These are phyloP conservation scores for Talaromyces sp. DNA, from an alignment of 2,329 filamentous ascomycete genomes.

Conservation along the genomic window DNA sequence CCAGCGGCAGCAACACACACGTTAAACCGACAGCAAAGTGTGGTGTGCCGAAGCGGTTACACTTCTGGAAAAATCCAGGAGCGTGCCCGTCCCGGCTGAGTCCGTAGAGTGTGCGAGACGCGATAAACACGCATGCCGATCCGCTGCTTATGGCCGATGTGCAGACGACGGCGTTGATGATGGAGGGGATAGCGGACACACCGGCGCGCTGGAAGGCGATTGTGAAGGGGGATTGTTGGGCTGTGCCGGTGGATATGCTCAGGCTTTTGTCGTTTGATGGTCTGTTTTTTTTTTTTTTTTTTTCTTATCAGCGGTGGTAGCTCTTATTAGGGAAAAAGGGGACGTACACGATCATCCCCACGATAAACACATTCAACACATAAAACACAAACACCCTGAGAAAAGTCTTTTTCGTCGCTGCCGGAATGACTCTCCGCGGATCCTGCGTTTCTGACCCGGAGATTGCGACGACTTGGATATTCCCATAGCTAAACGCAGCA, in stretches of 20 bases:
- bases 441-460: conserved; percentile 7
- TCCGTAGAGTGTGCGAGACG: conserved; percentile 62
- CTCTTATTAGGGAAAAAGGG: neutral
- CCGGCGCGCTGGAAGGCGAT: conserved; percentile 50
- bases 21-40: conserved; percentile 54
- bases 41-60: conserved; percentile 59
- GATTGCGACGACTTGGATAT: conserved; percentile 10
- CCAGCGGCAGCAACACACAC: conserved; percentile 57
- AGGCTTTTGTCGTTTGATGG: conserved; percentile 5
- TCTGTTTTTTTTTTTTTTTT: neutral
- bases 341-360: conserved; percentile 8
- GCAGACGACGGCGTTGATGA: conserved; percentile 73
- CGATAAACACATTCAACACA: conserved; percentile 25
- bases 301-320: neutral
- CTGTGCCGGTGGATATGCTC: conserved; percentile 7
- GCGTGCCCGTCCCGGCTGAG: conserved; percentile 61
- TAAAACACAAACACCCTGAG: conserved; percentile 61
- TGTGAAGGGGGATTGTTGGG: conserved; percentile 29
- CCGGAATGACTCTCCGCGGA: conserved; percentile 52
- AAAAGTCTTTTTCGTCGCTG: conserved; percentile 54
- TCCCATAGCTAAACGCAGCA: conserved; percentile 37
- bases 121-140: conserved; percentile 71
- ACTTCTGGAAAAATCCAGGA: conserved; percentile 56
- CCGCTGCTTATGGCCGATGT: conserved; percentile 74
- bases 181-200: conserved; percentile 57